Conservation (phyloP, 1,284 basidiomycete species). For the Tylopilus microsporus region DNA sequence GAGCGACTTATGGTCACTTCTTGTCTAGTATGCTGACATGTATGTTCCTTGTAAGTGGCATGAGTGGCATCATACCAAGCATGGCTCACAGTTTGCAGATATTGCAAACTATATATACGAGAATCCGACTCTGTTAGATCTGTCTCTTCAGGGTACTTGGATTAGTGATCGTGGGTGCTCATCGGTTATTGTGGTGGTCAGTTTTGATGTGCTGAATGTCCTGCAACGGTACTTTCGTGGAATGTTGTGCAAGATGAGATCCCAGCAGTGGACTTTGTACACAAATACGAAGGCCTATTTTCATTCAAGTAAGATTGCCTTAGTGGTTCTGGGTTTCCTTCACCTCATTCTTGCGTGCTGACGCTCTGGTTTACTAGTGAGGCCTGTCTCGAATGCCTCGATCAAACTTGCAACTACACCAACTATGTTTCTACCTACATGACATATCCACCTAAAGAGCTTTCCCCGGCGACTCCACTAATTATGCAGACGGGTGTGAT, state of each 20-base stretch:
- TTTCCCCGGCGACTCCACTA: slow-evolving; percentile 48
- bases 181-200: neutral
- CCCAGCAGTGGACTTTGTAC: slow-evolving; percentile 65
- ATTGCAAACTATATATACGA: slow-evolving; percentile 70
- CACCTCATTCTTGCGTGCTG: neutral
- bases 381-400: slow-evolving; percentile 57
- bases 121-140: slow-evolving; percentile 47
- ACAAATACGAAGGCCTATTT: slow-evolving; percentile 65
- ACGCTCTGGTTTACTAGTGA: slow-evolving; percentile 37
- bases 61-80: neutral
- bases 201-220: neutral
- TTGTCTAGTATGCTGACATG: slow-evolving; percentile 50
- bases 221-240: slow-evolving; percentile 52
- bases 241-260: slow-evolving; percentile 61
- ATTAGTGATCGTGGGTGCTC: slow-evolving; percentile 58
- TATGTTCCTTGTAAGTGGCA: slow-evolving; percentile 50
- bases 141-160: slow-evolving; percentile 67
- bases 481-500: slow-evolving; percentile 52
- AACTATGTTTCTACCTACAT: slow-evolving; percentile 59
- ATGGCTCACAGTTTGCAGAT: slow-evolving; percentile 38
- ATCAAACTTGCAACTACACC: slow-evolving; percentile 58
- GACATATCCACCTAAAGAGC: slow-evolving; percentile 58
- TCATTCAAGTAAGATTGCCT: slow-evolving; percentile 52
- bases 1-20: neutral
- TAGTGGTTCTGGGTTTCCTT: neutral